Percentiles rank a stretch among this genome's conserved stretches.
Evolutionary conservation across 768 basidiomycete genomes (phyloP).

Genomic region (Hypholoma fasciculare): DNA sequence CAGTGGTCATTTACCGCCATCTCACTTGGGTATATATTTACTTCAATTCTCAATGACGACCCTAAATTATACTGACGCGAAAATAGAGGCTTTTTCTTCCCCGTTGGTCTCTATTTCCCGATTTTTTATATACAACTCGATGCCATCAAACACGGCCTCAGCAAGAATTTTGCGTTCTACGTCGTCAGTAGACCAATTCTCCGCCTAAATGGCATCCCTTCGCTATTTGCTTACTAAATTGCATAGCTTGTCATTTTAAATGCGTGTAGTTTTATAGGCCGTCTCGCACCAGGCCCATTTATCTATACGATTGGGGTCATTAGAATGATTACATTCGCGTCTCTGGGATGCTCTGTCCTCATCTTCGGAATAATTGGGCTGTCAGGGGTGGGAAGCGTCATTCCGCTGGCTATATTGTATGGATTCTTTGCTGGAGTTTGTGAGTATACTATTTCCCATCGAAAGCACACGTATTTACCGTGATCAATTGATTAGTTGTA

Average conservation of each 20-base stretch:
- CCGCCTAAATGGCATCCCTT: not conserved
- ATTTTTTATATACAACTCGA: constrained; percentile 7
- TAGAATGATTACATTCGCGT: constrained; percentile 1
- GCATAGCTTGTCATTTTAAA: constrained; percentile 6
- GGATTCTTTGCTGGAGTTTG: constrained; percentile 7
- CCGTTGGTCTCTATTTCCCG: constrained; percentile 2
- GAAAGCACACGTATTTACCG: not conserved
- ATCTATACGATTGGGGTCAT: constrained; percentile 1
- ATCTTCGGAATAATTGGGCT: constrained; percentile 7
- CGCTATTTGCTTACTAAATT: not conserved
- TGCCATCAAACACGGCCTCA: constrained; percentile 6
- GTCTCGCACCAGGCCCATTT: constrained; percentile 3
- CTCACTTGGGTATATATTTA: not conserved
- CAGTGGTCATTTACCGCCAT: constrained; percentile 2
- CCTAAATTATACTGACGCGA: not conserved
- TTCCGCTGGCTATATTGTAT: constrained; percentile 3
- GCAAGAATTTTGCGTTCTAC: constrained; percentile 3
- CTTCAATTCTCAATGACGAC: not conserved
- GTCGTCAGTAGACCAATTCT: not conserved
- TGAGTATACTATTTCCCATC: not conserved
- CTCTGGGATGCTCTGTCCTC: not conserved
- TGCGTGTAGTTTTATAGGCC: constrained; percentile 2
- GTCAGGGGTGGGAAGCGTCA: not conserved
- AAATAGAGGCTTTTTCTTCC: constrained; percentile 1
- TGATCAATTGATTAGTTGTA: not conserved